Base-by-base conservation (phyloP, 1,139 yeast species). In the Candida dubliniensis region DNA sequence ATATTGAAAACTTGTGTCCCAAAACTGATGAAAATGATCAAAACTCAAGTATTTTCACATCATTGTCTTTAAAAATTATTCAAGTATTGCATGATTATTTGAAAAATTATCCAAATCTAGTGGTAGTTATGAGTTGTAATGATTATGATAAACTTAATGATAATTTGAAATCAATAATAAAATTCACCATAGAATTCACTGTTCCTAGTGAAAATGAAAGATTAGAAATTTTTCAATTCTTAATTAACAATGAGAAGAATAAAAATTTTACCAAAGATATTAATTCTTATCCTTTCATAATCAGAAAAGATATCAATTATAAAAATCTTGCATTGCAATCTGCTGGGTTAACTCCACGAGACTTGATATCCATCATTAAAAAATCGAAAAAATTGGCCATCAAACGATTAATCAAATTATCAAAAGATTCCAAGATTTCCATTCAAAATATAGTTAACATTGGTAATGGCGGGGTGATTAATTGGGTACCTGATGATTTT, bases 341-440 rank as follows among this genome's bases (percentile, higher is more conserved):
- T 42, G 98, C 98, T 1, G 98, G 98, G 31, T 71, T 93, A 45
- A 87, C 95, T 0, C 96, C 98, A 6, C 74, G 87, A 26, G 98
- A 93, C 61, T 69, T 93, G 44, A 70, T 71, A 9, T 81, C 93
- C 0, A 88, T 93, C 47, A 79, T 89, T 12, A 76, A 79, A 31
- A 78, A 76, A 50, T 84, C 96, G 2, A 82, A 82, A 52, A 68
- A 72, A 36, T 60, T 76, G 38, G 84, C 95, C 1, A 55, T 79
- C 23, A 76, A 74, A 41, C 67, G 93, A 48, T 49, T 79, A n/a
- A 59, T 59, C 24, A 59, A 60, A 13, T 50, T 69, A 26, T 57
- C 63, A 1, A 51, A 55, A 3, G 50, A 53, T 10, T 34, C 43
- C 0, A 45, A 46, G 0, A 47, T 46, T 49, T 8, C 60, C 48